Percentiles rank a stretch among this genome's conserved stretches.
These are phyloP conservation scores for Leptodermis oblonga DNA, from an alignment of 257 asterid species.

Conservation along the genomic window DNA sequence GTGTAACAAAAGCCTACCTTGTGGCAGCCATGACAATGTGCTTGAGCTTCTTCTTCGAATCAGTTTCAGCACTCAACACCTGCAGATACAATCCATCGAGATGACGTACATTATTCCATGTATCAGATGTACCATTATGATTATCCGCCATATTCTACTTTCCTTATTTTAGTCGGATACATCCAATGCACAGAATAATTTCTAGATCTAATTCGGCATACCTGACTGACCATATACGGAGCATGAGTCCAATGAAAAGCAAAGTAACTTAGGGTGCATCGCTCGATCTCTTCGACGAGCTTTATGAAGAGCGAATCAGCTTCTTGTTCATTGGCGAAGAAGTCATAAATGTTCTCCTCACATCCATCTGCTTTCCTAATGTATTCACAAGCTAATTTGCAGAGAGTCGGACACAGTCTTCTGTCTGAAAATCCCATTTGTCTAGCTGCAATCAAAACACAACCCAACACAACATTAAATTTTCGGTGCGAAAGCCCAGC, in stretches of 20 bases:
- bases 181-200: no score
- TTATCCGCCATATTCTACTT: no score
- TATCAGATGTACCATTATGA: no score
- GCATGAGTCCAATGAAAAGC: conserved; percentile 92
- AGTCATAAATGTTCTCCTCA: conserved; percentile 73
- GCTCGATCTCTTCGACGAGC: conserved; percentile 82
- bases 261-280: conserved; percentile 84
- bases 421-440: conserved; percentile 81
- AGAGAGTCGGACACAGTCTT: conserved; percentile 66
- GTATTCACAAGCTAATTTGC: conserved; percentile 83
- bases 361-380: conserved; percentile 71
- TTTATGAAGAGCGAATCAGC: conserved; percentile 87
- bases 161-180: no score
- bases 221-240: conserved; percentile 79
- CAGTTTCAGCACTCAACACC: conserved; percentile 69
- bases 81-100: conserved; percentile 22
- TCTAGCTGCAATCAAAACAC: conserved; percentile 94
- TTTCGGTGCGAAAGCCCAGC: no score
- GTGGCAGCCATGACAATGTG: conserved; percentile 91
- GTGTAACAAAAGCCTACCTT: no score
- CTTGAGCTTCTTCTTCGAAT: conserved; percentile 79
- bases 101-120: no score
- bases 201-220: conserved; percentile 12
- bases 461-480: no score
- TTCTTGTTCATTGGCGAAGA: conserved; percentile 59